A percentile compares a stretch with the other conserved stretches of the same genome.
Evolutionary conservation across 2,329 filamentous ascomycete species (phyloP).

Genomic region (Fonsecaea multimorphosa): DNA sequence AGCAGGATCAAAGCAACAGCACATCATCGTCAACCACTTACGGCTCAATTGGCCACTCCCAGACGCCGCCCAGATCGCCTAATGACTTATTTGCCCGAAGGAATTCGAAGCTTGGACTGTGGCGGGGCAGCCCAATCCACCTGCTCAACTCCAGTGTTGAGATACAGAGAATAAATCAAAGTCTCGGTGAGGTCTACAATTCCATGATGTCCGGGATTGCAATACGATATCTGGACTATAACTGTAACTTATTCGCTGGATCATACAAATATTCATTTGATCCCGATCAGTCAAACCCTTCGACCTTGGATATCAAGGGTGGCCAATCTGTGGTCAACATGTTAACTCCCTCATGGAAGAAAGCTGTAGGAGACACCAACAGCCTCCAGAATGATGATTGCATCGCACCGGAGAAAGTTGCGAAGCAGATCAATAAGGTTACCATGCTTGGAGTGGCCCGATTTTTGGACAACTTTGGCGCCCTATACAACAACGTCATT

Average conservation of each 20-base stretch:
- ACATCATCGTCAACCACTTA: not conserved
- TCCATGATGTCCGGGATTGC: constrained; percentile 32
- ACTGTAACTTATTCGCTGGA: constrained; percentile 30
- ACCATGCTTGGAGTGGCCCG: constrained; percentile 31
- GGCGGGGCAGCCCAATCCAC: constrained; percentile 28
- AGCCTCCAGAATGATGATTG: not conserved
- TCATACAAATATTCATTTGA: constrained; percentile 31
- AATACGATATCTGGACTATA: constrained; percentile 29
- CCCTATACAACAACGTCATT: constrained; percentile 25
- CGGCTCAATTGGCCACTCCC: not conserved
- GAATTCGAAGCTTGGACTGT: constrained; percentile 12
- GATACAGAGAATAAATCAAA: constrained; percentile 24
- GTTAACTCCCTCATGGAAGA: constrained; percentile 18
- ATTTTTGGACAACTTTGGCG: constrained; percentile 31
- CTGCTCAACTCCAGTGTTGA: constrained; percentile 30
- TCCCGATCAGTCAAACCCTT: constrained; percentile 1
- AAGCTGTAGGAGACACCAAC: not conserved
- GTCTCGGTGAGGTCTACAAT: constrained; percentile 28
- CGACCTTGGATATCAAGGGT: not conserved
- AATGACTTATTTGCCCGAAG: not conserved
- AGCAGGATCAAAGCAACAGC: not conserved
- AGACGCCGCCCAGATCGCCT: not conserved
- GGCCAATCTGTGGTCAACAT: constrained; percentile 3
- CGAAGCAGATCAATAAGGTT: constrained; percentile 23
- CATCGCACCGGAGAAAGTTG: constrained; percentile 15